Base-by-base conservation (phyloP, 2,329 filamentous ascomycete genomes). In the Aspergillus proliferans region DNA sequence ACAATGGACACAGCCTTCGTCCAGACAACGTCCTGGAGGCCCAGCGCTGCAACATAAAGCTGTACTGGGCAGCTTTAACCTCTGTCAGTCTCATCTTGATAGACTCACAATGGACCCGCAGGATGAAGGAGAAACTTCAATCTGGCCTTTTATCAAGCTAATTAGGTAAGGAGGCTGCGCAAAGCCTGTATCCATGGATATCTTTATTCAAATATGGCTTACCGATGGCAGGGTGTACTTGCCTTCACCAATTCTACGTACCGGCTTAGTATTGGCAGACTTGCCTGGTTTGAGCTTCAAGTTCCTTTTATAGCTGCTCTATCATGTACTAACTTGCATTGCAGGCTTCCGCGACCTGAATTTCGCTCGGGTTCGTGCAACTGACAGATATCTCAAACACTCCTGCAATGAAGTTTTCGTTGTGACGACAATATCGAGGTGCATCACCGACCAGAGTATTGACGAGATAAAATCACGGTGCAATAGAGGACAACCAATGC, bases 61-160 rank as follows among this genome's bases (percentile, higher is more conserved):
- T 15, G 28, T 48, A 18, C 43, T 43, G 2, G n/a, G 22, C 3
- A 28, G 47, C 42, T 34, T 50, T 10, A 19, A 54, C 14, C 48
- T 50, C 6, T 61, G 58, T 36, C 56, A 39, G 38, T 24, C 47
- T 1, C 22, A 46, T 1, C 49, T 61, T 14, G 53, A 59, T 26
- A 34, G n/a, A 4, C 47, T 61, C 8, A 56, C 50, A 21, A 52
- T 45, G 7, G 46, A 53, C n/a, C 26, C 40, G 1, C 18, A 12
- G 1, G 47, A 38, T 3, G 19, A 24, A 6, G 22, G 45, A 1
- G n/a, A 30, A 8, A 46, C 47, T 6, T 51, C 52, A 6, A 22
- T 59, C 4, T 61, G 58, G 58, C 59, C 58, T 3, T 61, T 58
- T 22, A 49, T 60, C 5, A 61, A 55, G 22, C 26, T 58, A 28